Conservation (phyloP, 2,329 filamentous ascomycete species). For the Atkinsonella texensis region DNA sequence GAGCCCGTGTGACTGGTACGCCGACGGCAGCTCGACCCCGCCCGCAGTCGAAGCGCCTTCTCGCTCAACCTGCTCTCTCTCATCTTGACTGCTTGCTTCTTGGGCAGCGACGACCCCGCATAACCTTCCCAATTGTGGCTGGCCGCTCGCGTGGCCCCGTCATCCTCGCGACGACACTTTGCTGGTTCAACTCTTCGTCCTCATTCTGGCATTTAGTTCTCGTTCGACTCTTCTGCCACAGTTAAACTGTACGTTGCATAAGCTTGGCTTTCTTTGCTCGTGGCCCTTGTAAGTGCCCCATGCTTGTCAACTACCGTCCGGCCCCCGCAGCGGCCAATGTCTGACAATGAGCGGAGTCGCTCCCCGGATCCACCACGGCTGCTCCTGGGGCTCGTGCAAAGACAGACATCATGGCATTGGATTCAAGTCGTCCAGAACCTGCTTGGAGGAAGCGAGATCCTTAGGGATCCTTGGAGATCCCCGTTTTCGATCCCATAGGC, state of each 20-base stretch:
- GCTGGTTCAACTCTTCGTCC: neutral
- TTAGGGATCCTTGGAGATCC: neutral
- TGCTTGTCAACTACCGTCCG: neutral
- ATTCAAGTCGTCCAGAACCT: neutral
- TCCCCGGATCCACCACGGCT: constrained; percentile 6
- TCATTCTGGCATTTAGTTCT: neutral
- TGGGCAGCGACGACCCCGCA: constrained; percentile 1
- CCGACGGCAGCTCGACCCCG: constrained; percentile 1
- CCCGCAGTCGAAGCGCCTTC: constrained; percentile 2
- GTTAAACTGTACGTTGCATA: neutral
- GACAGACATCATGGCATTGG: neutral
- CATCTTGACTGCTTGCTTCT: neutral
- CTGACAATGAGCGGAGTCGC: constrained; percentile 9
- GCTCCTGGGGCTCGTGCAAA: neutral
- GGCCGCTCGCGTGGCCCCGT: constrained; percentile 2
- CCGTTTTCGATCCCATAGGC: neutral
- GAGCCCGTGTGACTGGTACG: neutral
- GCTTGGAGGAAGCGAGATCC: neutral
- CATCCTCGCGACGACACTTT: neutral
- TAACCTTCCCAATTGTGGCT: constrained; percentile 2
- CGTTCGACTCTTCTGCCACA: neutral
- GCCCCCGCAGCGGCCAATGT: constrained; percentile 7
- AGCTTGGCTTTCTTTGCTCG: neutral
- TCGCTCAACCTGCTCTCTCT: neutral
- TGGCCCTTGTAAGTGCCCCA: constrained; percentile 5